A percentile compares a stretch with the other conserved stretches of the same genome.
Conservation (phyloP, 2,329 filamentous ascomycete genomes). For the Talaromyces pinophilus region DNA sequence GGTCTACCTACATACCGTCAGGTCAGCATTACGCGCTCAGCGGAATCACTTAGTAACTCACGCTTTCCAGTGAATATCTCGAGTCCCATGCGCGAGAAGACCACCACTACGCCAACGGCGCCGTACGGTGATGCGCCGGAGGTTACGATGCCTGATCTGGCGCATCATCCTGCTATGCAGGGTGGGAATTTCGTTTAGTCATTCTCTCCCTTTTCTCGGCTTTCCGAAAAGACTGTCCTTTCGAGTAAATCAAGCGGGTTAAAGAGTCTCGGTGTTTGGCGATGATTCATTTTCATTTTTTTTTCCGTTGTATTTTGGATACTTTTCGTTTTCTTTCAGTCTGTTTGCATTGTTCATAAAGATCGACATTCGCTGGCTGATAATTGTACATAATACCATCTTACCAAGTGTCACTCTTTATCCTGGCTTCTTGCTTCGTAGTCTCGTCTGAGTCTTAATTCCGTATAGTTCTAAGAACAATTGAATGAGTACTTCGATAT, state of each 20-base stretch:
- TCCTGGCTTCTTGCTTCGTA: background rate
- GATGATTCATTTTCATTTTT: background rate
- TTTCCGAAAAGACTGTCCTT: background rate
- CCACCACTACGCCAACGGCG: constrained; percentile 39
- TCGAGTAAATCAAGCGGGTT: background rate
- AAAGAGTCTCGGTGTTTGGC: constrained; percentile 15
- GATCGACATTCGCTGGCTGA: constrained; percentile 15
- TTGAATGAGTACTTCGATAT: background rate
- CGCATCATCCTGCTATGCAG: constrained; percentile 54
- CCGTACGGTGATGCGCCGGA: constrained; percentile 30
- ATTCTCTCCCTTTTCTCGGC: background rate
- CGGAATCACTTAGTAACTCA: constrained; percentile 22
- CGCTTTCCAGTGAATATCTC: constrained; percentile 57
- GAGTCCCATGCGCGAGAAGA: constrained; percentile 47
- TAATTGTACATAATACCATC: constrained; percentile 23
- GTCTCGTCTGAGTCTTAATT: background rate
- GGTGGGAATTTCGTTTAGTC: constrained; percentile 10
- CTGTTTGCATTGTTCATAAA: background rate
- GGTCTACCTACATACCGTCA: constrained; percentile 42
- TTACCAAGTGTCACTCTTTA: background rate
- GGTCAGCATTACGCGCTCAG: constrained; percentile 36
- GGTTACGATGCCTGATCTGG: constrained; percentile 56
- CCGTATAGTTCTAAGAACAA: background rate
- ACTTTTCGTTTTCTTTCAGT: background rate
- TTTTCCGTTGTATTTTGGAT: background rate